Base-by-base conservation (phyloP, 2,329 filamentous ascomycete genomes). In the Phialophora tarda region DNA sequence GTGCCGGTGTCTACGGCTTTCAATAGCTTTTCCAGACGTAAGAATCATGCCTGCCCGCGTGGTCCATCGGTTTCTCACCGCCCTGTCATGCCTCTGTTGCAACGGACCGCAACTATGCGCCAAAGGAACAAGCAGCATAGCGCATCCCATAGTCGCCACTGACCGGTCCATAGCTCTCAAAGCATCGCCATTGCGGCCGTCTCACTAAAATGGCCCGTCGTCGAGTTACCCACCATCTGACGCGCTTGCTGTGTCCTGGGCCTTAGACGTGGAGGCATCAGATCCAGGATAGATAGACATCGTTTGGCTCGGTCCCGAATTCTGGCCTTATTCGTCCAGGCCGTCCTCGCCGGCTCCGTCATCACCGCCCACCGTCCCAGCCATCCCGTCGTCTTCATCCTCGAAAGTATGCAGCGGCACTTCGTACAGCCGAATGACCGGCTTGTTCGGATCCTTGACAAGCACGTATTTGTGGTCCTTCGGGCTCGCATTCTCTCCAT, bases 401-500 rank as follows among this genome's bases (percentile, higher is more conserved):
- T 98, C 95, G 77, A 98, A 94, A 69, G 92, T 95, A 75, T 89
- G 88, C 59, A 87, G 81, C 1, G 95, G 95, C 7, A 99, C 91
- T 78, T 93, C 89, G 83, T 99, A 99, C 75, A 99, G 82, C 70
- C 95, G 89, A 71, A 99, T 88, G 71, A 97, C 92, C 65, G 91
- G 88, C 89, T 97, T 98, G 86, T 99, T 99, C 66, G 95, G 95
- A 80, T 99, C 95, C 89, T 89, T 89, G 75, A 89, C 84, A 28
- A 89, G 82, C 57, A 83, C 78, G 71, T 81, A 83, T 73, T 83
- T 83, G n/a, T 44, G 21, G 32, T 61, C 59, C 75, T 78, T 81
- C 44, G 78, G 24, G 10, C 28, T 48, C 21, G 47, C 48, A 8
- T 34, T 54, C 2, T 61, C 51, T 3, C 24, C 73, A 11, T 62